These are phyloP conservation scores for Pleurostoma richardsiae DNA, from an alignment of 2,329 filamentous ascomycete genomes.

Conservation along the genomic window DNA sequence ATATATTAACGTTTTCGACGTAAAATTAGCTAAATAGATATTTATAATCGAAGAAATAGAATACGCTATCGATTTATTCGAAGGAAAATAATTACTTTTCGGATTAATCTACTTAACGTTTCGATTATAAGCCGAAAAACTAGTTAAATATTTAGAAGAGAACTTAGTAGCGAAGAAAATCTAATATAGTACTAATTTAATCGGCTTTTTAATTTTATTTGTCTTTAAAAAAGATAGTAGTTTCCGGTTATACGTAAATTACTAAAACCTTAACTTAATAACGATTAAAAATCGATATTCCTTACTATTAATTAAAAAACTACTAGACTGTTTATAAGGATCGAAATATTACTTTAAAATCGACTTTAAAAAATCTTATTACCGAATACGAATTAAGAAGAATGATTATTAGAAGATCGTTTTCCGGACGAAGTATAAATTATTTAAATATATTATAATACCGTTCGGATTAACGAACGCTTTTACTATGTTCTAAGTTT, in stretches of 20 bases:
- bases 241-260: not conserved
- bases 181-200: not conserved
- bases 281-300: not conserved
- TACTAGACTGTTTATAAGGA: not conserved
- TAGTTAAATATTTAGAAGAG: not conserved
- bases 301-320: not conserved
- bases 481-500: constrained; percentile 7
- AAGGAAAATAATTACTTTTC: not conserved
- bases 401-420: not conserved
- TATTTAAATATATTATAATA: constrained; percentile 19
- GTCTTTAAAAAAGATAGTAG: not conserved
- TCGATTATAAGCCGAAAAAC: not conserved
- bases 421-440: not conserved
- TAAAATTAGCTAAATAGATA: not conserved
- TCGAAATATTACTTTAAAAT: not conserved
- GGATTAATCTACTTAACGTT: not conserved
- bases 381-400: not conserved
- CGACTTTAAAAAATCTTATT: too few species aligned
- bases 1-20: too few species aligned
- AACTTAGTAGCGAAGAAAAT: not conserved
- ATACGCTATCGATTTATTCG: not conserved
- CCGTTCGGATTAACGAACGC: constrained; percentile 15
- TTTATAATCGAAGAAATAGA: not conserved
- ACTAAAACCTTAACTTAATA: not conserved
- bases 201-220: not conserved